These are phyloP conservation scores for Moringa oleifera DNA, from an alignment of 345 rosid species.

Conservation along the genomic window DNA sequence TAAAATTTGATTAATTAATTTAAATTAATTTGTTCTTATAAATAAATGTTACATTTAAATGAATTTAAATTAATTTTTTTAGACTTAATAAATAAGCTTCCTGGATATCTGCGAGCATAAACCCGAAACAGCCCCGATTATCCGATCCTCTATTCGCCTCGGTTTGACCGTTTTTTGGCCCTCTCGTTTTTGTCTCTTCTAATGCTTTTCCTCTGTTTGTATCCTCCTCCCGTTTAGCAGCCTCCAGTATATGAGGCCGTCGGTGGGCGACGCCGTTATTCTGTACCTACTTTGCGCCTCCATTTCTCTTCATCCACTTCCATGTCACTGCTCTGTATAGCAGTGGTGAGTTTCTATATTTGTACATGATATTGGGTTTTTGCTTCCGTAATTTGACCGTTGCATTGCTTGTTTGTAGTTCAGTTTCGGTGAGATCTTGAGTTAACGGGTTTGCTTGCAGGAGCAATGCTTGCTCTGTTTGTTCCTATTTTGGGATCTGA, in stretches of 20 bases:
- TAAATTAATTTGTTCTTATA: no score
- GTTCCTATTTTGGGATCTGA: background rate
- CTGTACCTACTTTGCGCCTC: background rate
- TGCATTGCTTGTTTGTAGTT: background rate
- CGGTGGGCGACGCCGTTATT: background rate
- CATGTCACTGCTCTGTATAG: background rate
- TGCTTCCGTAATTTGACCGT: background rate
- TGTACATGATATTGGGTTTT: background rate
- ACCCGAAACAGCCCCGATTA: background rate
- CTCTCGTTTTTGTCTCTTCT: constrained; percentile 11
- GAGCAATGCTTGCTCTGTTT: background rate
- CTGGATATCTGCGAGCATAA: background rate
- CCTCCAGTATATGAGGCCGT: background rate
- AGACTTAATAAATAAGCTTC: no score
- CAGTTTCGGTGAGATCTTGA: background rate
- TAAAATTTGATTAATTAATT: no score
- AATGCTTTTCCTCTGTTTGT: background rate
- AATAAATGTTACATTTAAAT: no score
- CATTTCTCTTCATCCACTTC: background rate
- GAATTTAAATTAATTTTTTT: no score
- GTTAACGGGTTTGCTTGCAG: background rate
- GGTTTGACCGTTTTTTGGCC: constrained; percentile 8
- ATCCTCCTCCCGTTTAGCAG: background rate
- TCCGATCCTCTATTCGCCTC: constrained; percentile 1
- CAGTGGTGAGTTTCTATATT: background rate